Conservation (phyloP, 345 rosid genomes). For the Hypericum perforatum region DNA sequence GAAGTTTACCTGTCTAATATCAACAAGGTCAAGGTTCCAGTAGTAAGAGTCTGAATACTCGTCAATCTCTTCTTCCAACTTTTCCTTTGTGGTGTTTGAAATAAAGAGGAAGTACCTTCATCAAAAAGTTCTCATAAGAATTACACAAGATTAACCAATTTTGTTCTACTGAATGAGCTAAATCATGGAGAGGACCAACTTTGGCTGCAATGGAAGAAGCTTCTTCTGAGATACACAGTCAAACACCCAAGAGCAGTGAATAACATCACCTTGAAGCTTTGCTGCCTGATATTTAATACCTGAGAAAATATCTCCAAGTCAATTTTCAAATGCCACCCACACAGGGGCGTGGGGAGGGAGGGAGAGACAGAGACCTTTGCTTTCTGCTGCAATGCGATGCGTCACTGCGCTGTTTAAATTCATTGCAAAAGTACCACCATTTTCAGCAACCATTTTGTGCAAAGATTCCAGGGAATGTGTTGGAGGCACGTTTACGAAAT, state of each 20-base stretch:
- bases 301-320: conserved; percentile 16
- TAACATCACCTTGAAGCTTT: conserved; percentile 65
- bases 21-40: conserved; percentile 68
- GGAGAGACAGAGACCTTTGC: conserved; percentile 54
- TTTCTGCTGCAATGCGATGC: conserved; percentile 87
- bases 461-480: conserved; percentile 49
- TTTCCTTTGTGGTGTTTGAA: conserved; percentile 58
- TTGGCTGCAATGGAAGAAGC: conserved; percentile 78
- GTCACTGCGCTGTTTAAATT: conserved; percentile 80
- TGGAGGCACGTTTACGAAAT: conserved; percentile 70
- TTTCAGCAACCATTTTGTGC: conserved; percentile 84
- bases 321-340: conserved; percentile 11
- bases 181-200: conserved; percentile 34
- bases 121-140: neutral
- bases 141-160: neutral
- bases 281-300: conserved; percentile 89
- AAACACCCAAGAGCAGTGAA: conserved; percentile 78
- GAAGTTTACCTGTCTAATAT: conserved; percentile 61
- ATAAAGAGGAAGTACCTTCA: conserved; percentile 79
- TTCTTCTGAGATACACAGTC: conserved; percentile 72
- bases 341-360: conserved; percentile 4
- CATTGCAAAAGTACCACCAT: conserved; percentile 93
- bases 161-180: neutral
- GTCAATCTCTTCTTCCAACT: conserved; percentile 76
- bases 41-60: conserved; percentile 76